Conservation (phyloP, 495 filamentous ascomycete species). For the Achaetomiella virescens region DNA sequence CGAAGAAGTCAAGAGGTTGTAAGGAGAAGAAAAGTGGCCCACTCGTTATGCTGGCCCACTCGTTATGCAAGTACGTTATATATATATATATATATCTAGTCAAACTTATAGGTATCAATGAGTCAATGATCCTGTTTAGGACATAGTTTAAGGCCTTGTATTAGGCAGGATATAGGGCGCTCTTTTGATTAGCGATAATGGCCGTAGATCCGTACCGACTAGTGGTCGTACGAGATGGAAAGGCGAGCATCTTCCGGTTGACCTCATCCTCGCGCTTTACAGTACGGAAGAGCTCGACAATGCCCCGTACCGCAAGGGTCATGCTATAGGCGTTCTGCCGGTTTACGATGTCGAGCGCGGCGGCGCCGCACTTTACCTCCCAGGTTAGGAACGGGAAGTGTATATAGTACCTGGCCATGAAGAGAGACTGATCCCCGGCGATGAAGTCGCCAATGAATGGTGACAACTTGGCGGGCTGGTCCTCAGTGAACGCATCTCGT, state of each 20-base stretch:
- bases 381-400: slow-evolving; percentile 19
- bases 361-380: slow-evolving; percentile 28
- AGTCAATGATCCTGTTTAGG: too few relatives aligned
- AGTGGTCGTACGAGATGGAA: slow-evolving; percentile 41
- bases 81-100: too few relatives aligned
- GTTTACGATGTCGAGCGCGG: slow-evolving; percentile 19
- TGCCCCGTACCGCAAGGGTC: too few relatives aligned
- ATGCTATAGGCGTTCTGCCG: slow-evolving; percentile 24
- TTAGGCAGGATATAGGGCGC: too few relatives aligned
- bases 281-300: slow-evolving; percentile 30
- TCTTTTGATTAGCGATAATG: too few relatives aligned
- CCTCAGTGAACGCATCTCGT: slow-evolving; percentile 35
- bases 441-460: slow-evolving; percentile 28
- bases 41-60: too few relatives aligned
- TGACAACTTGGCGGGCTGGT: slow-evolving; percentile 35
- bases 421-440: neutral
- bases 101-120: too few relatives aligned
- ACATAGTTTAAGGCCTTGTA: too few relatives aligned
- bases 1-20: too few relatives aligned
- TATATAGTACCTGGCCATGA: too few relatives aligned
- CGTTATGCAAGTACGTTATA: too few relatives aligned
- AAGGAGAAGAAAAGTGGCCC: too few relatives aligned
- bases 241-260: slow-evolving; percentile 37
- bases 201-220: slow-evolving; percentile 33
- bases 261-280: slow-evolving; percentile 36